Conservation (phyloP, 495 filamentous ascomycete species). For the Talaromyces stipitatus region DNA sequence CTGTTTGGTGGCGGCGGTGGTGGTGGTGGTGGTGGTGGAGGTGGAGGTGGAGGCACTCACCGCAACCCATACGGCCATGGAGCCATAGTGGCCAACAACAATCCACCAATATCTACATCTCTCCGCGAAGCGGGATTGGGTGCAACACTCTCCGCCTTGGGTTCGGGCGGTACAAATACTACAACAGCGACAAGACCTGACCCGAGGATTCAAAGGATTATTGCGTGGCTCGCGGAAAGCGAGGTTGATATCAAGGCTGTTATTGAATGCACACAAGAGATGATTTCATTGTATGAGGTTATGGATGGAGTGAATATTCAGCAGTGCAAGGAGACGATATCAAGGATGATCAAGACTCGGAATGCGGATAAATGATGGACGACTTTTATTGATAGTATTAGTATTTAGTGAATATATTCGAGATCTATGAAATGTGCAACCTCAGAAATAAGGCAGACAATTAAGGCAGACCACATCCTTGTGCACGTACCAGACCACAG, state of each 20-base stretch:
- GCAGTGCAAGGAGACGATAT: constrained; percentile 66
- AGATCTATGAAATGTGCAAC: neutral
- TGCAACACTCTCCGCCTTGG: constrained; percentile 34
- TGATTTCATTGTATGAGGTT: constrained; percentile 89
- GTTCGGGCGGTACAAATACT: constrained; percentile 7
- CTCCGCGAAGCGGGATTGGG: constrained; percentile 34
- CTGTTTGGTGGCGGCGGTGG: constrained; percentile 58
- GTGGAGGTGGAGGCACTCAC: constrained; percentile 20
- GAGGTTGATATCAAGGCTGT: constrained; percentile 86
- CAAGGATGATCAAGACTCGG: constrained; percentile 73
- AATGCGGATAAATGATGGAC: constrained; percentile 62
- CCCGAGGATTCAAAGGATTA: constrained; percentile 62
- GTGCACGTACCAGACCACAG: neutral
- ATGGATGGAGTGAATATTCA: constrained; percentile 90
- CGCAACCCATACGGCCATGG: neutral
- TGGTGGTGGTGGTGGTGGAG: constrained; percentile 42
- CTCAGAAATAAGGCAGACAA: neutral
- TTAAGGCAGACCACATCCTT: neutral
- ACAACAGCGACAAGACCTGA: constrained; percentile 22
- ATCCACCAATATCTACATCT: constrained; percentile 28
- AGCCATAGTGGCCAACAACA: constrained; percentile 10
- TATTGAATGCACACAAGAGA: constrained; percentile 89
- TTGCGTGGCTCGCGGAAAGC: constrained; percentile 85
- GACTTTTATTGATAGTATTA: no score
- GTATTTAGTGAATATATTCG: neutral